phyloP scores from a whole-genome alignment of 345 rosid species.

The Cardiospermum halicacabum region DNA sequence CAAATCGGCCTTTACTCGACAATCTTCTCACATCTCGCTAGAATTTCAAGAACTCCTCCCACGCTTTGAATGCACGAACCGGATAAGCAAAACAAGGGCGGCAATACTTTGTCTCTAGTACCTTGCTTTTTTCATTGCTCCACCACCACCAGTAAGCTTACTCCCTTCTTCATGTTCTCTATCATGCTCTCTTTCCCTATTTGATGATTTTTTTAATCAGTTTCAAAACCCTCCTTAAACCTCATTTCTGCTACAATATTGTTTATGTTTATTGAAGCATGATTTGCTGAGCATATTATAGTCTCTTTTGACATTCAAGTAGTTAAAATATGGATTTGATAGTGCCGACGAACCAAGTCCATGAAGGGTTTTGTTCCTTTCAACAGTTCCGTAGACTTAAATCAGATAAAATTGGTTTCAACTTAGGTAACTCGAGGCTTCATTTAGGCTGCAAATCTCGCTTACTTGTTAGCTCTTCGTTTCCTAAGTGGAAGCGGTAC shows the following conservation, averaged over 20 bases:
- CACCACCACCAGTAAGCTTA: conserved; percentile 9
- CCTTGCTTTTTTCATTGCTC: conserved; percentile 1
- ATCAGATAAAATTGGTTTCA: conserved; percentile 14
- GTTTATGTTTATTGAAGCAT: not conserved
- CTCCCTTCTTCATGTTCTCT: not conserved
- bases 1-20: not conserved
- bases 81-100: conserved; percentile 31
- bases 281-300: not conserved
- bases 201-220: not conserved
- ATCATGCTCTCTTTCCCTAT: not conserved
- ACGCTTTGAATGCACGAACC: conserved; percentile 11
- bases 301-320: not conserved
- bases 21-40: not conserved
- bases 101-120: not conserved
- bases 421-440: conserved; percentile 8
- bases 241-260: not conserved
- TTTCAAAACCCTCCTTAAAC: conserved; percentile 12
- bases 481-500: conserved; percentile 28
- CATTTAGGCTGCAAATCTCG: conserved; percentile 12
- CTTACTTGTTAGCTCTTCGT: conserved; percentile 12
- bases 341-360: conserved; percentile 41
- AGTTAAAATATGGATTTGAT: conserved; percentile 44
- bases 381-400: conserved; percentile 35
- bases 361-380: conserved; percentile 56
- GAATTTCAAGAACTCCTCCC: not conserved